Evolutionary conservation across 2,329 filamentous ascomycete genomes (phyloP).

Genomic region (Pleoardoris graminearum): DNA sequence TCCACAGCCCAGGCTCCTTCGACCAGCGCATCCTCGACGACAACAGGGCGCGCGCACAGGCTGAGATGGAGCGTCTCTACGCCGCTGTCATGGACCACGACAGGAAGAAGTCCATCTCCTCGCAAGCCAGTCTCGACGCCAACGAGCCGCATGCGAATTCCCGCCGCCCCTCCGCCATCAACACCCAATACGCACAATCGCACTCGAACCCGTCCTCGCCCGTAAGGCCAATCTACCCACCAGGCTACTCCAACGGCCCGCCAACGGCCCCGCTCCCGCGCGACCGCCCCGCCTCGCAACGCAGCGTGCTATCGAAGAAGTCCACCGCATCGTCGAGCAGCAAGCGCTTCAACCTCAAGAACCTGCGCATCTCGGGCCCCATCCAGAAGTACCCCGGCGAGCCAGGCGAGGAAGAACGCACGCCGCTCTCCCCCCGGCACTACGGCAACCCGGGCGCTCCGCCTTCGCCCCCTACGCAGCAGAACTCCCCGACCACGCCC

Average conservation of each 20-base stretch:
- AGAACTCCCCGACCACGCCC: conserved; percentile 38
- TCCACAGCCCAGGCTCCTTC: conserved; percentile 69
- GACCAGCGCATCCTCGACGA: conserved; percentile 75
- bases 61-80: conserved; percentile 88
- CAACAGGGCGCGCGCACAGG: conserved; percentile 74
- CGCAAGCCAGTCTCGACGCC: conserved; percentile 27
- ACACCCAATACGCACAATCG: conserved; percentile 26
- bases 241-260: conserved; percentile 37
- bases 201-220: conserved; percentile 46
- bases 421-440: conserved; percentile 60
- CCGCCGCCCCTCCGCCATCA: conserved; percentile 35
- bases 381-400: conserved; percentile 51
- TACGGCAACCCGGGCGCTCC: conserved; percentile 59
- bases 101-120: conserved; percentile 49
- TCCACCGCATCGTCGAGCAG: conserved; percentile 44
- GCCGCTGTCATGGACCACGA: conserved; percentile 91
- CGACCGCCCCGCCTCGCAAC: conserved; percentile 34
- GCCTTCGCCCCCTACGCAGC: conserved; percentile 54
- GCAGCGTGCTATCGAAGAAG: conserved; percentile 43
- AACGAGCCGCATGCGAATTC: conserved; percentile 21
- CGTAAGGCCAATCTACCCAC: conserved; percentile 54
- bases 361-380: conserved; percentile 62
- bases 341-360: conserved; percentile 53
- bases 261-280: conserved; percentile 30
- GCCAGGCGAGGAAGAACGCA: conserved; percentile 52